A percentile compares a stretch with the other conserved stretches of the same genome.
Conservation (phyloP, 352 stramenopile species). For the Phytophthora sansomeana region DNA sequence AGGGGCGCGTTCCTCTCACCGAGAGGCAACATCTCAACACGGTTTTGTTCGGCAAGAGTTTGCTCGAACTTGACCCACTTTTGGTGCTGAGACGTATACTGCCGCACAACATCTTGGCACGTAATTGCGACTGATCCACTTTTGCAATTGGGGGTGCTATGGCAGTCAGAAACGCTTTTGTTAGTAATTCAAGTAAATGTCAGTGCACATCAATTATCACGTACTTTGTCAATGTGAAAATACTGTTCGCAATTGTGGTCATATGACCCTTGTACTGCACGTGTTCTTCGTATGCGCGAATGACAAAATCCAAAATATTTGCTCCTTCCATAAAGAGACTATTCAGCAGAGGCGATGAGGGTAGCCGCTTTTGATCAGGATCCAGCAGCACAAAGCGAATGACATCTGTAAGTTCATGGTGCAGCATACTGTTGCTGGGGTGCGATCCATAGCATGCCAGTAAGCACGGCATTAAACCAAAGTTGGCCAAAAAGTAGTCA, state of each 20-base stretch:
- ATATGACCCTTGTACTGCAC: slow-evolving; percentile 91
- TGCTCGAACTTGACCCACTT: slow-evolving; percentile 84
- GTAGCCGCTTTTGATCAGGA: slow-evolving; percentile 82
- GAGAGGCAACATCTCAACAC: slow-evolving; percentile 82
- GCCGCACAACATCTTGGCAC: slow-evolving; percentile 81
- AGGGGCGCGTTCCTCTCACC: slow-evolving; percentile 84
- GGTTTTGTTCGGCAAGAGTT: slow-evolving; percentile 79
- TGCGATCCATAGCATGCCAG: slow-evolving; percentile 82
- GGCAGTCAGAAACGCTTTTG: background rate
- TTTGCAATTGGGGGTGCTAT: slow-evolving; percentile 76
- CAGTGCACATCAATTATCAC: slow-evolving; percentile 13
- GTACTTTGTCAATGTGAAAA: slow-evolving; percentile 89
- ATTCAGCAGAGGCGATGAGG: slow-evolving; percentile 81
- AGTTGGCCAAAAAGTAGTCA: slow-evolving; percentile 73
- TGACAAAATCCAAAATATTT: slow-evolving; percentile 87
- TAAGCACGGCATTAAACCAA: slow-evolving; percentile 84
- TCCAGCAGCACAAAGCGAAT: slow-evolving; percentile 89
- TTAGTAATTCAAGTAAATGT: slow-evolving; percentile 8
- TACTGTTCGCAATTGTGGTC: slow-evolving; percentile 90
- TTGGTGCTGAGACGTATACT: slow-evolving; percentile 73
- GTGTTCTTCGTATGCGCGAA: slow-evolving; percentile 74
- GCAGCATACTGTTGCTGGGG: slow-evolving; percentile 83
- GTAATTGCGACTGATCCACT: slow-evolving; percentile 59
- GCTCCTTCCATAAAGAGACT: slow-evolving; percentile 75
- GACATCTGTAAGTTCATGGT: slow-evolving; percentile 88